These are phyloP conservation scores for Spinellus fusiger DNA, from an alignment of 192 early-diverging fungal genomes.

Conservation along the genomic window DNA sequence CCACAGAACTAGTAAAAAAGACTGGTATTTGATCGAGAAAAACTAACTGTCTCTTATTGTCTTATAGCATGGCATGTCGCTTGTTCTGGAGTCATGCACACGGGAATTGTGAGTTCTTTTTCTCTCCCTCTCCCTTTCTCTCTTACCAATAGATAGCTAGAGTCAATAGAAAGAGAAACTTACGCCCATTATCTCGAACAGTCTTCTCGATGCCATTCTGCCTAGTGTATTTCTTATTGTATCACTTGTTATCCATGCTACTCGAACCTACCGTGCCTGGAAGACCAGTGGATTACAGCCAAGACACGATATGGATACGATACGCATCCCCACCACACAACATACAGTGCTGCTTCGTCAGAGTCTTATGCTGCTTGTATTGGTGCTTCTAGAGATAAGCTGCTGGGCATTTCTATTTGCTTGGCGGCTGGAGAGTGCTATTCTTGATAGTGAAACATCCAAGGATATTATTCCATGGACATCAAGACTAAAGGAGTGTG, in stretches of 20 bases:
- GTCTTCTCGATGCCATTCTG: constrained; percentile 8
- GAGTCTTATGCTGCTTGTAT: constrained; percentile 9
- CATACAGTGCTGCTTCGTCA: constrained; percentile 5
- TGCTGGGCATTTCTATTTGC: constrained; percentile 28
- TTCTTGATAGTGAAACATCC: constrained; percentile 6
- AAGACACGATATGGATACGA: constrained; percentile 6
- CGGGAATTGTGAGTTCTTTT: neutral
- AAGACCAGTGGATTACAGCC: neutral
- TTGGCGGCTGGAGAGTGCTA: constrained; percentile 27
- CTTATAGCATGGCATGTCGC: too few species aligned
- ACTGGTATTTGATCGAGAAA: too few species aligned
- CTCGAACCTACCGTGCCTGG: neutral
- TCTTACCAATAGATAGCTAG: neutral
- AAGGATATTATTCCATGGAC: neutral
- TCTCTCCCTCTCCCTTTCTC: neutral
- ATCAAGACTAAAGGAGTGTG: neutral
- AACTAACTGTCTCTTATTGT: too few species aligned
- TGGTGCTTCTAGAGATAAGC: constrained; percentile 21
- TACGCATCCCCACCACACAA: constrained; percentile 22
- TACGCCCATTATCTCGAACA: neutral
- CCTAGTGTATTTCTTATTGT: neutral
- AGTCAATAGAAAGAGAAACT: neutral
- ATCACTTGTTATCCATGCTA: neutral
- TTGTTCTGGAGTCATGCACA: neutral
- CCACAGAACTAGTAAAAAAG: too few species aligned